phyloP scores from a whole-genome alignment of 139 green algal genomes.

The Diplosphaera chodatii region DNA sequence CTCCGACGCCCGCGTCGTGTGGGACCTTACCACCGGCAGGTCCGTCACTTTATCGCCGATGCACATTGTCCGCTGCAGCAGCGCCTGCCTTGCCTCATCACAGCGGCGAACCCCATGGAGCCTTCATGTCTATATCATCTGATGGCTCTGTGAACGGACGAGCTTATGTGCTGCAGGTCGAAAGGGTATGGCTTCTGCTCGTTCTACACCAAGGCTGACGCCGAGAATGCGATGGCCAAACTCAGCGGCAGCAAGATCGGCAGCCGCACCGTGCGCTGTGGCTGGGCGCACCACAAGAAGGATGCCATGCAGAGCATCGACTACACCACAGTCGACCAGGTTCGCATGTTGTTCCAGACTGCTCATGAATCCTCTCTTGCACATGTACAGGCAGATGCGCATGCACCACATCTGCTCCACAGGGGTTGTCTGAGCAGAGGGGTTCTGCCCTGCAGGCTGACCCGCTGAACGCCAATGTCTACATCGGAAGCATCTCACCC shows the following conservation, averaged over 20 bases:
- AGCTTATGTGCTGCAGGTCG: conserved; percentile 16
- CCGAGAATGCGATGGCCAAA: conserved; percentile 43
- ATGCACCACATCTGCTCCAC: no score
- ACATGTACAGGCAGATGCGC: no score
- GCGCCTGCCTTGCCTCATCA: no score
- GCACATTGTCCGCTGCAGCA: no score
- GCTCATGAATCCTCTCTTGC: no score
- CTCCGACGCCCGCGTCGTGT: conserved; percentile 70
- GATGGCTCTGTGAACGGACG: no score
- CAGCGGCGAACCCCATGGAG: no score
- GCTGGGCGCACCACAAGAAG: conserved; percentile 75
- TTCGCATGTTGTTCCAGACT: background rate
- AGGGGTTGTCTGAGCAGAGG: no score
- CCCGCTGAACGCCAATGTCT: conserved; percentile 71
- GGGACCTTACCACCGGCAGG: conserved; percentile 63
- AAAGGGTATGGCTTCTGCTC: conserved; percentile 77
- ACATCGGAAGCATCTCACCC: conserved; percentile 59
- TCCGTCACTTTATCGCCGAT: background rate
- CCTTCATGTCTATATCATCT: no score
- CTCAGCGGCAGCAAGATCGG: conserved; percentile 50
- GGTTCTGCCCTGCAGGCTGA: conserved; percentile 14
- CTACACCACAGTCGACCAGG: conserved; percentile 5
- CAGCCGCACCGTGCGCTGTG: conserved; percentile 45
- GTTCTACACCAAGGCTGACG: conserved; percentile 50
- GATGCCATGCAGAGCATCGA: conserved; percentile 5